Evolutionary conservation across 2,329 filamentous ascomycete species (phyloP), one percentile per base, ranked within the genome.

Genomic region (Bisporella sp.): DNA sequence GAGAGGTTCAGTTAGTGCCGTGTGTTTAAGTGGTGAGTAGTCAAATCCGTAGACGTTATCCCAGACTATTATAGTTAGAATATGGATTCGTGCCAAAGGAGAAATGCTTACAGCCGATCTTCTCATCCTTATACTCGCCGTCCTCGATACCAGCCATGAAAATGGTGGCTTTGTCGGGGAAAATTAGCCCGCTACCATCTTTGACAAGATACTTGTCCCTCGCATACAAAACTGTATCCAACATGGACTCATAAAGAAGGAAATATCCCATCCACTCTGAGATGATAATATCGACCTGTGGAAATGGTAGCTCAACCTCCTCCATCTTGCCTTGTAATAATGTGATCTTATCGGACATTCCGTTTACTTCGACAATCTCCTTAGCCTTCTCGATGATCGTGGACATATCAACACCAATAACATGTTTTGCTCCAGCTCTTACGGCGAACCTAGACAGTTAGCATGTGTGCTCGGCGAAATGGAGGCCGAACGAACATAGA

Each of bases 181-280:
- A 97, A 72, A 99, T 97, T 63, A 96, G 77, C 57, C 92, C 92
- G n/a, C n/a, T n/a, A n/a, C n/a, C n/a, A n/a, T n/a, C n/a, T n/a
- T n/a, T 85, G 57, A 75, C 77, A 54, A 99, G 83, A 71, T 96
- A 99, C 69, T 79, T 86, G 78, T 99, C 93, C 62, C 93, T 85
- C 30, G 93, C 93, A 68, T 96, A 97, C 53, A 99, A 80, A 46
- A 99, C 93, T 32, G 93, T 99, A 74, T 99, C 93, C 66, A 99
- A 73, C 93, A 99, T 99, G 81, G 82, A 88, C 82, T 99, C 93
- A 73, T 99, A 99, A 54, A 99, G 83, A 48, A 99, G 76, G 77
- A 97, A 97, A 76, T 99, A 99, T 33, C 93, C 93, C 93, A 99
- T 99, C 93, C 93, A 99, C 77, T 99, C 93, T 2, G 92, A 97